These are phyloP conservation scores for Rugiboletus extremiorientalis DNA, from an alignment of 1,284 basidiomycete genomes.

Conservation along the genomic window DNA sequence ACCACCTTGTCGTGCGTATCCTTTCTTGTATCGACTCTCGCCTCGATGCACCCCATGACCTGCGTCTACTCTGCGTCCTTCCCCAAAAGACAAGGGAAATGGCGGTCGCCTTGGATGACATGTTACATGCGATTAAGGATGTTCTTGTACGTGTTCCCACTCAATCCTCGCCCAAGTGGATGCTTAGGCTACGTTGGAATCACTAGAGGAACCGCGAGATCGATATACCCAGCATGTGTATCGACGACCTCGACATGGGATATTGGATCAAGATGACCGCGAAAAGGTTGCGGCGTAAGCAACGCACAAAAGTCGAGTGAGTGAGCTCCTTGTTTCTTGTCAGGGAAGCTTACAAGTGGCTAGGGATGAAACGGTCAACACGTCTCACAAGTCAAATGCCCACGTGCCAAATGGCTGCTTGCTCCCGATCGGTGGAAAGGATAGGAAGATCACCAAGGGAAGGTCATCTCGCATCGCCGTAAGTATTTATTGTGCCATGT, in stretches of 20 bases:
- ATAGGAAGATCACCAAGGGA: neutral
- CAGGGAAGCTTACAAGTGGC: too few relatives aligned
- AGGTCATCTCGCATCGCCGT: neutral
- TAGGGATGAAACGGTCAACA: too few relatives aligned
- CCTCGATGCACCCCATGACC: conserved; percentile 8
- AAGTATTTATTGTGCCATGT: too few relatives aligned
- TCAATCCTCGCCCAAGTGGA: neutral
- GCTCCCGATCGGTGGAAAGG: too few relatives aligned
- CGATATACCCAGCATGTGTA: neutral
- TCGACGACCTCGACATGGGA: conserved; percentile 19
- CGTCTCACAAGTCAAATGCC: too few relatives aligned
- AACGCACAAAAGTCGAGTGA: neutral
- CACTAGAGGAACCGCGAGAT: conserved; percentile 1
- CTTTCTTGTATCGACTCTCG: conserved; percentile 11
- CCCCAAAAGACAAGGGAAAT: conserved; percentile 12
- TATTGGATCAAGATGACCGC: conserved; percentile 18
- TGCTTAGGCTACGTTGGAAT: neutral
- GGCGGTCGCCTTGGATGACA: neutral
- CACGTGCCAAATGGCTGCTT: too few relatives aligned
- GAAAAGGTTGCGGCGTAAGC: neutral
- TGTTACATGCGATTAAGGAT: conserved; percentile 1
- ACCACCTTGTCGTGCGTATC: conserved; percentile 6
- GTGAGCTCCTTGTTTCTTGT: too few relatives aligned
- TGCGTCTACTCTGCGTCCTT: conserved; percentile 13
- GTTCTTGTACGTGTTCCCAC: conserved; percentile 11